Evolutionary conservation across 2,329 filamentous ascomycete genomes (phyloP).

Genomic region (Trichophyton schoenleinii): DNA sequence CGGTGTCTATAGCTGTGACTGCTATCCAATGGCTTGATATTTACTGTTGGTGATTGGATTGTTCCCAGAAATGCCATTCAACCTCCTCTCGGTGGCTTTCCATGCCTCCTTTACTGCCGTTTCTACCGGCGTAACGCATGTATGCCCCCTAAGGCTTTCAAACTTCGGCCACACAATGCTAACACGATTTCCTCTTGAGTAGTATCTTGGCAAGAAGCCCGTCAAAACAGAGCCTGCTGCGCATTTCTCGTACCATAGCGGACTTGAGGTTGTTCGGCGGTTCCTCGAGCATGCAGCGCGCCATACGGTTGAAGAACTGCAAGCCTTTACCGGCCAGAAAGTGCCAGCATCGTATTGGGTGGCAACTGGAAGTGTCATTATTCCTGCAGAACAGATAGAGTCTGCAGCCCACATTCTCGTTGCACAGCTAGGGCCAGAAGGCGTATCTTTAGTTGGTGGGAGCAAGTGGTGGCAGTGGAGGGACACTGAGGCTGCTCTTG

Average conservation of each 20-base stretch:
- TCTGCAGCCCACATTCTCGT: conserved; percentile 56
- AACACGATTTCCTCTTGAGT: conserved; percentile 7
- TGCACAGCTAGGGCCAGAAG: conserved; percentile 63
- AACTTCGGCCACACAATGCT: conserved; percentile 9
- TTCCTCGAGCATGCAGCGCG: conserved; percentile 78
- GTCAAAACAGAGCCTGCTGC: conserved; percentile 69
- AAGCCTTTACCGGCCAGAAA: conserved; percentile 83
- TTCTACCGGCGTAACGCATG: conserved; percentile 71
- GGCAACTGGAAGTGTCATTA: conserved; percentile 55
- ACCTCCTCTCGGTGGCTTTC: conserved; percentile 67
- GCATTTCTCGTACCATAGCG: conserved; percentile 89
- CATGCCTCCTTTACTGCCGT: conserved; percentile 82
- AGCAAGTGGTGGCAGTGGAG: conserved; percentile 85
- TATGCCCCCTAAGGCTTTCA: neutral
- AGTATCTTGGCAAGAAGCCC: conserved; percentile 73
- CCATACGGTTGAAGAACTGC: conserved; percentile 84
- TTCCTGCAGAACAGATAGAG: conserved; percentile 52
- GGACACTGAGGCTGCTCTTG: conserved; percentile 48
- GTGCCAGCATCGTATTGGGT: conserved; percentile 86
- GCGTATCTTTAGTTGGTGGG: conserved; percentile 65
- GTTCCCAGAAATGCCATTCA: conserved; percentile 47
- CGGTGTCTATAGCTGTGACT: neutral
- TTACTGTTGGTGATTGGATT: neutral
- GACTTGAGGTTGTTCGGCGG: conserved; percentile 69
- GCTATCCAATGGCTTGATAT: neutral